A percentile compares a stretch with the other conserved stretches of the same genome.
Conservation (phyloP, 495 filamentous ascomycete genomes). For the Physcia stellaris region DNA sequence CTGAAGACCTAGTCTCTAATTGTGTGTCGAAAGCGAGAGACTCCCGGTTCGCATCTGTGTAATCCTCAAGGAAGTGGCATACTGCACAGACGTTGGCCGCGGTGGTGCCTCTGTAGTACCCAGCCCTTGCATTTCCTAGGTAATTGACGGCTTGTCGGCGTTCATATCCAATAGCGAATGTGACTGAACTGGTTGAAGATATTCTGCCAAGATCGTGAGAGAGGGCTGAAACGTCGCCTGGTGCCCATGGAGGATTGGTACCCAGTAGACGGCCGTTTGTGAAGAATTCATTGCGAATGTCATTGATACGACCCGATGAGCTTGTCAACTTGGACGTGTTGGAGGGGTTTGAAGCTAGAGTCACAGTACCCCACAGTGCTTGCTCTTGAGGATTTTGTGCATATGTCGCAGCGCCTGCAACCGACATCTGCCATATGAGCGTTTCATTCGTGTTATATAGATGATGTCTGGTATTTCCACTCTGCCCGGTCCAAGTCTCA, state of each 20-base stretch:
- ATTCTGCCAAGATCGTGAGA: slow-evolving; percentile 30
- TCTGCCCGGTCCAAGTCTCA: slow-evolving; percentile 32
- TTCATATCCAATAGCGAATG: slow-evolving; percentile 34
- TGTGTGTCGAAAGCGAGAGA: slow-evolving; percentile 24
- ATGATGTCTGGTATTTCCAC: slow-evolving; percentile 16
- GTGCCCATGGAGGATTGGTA: slow-evolving; percentile 21
- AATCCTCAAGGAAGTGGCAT: slow-evolving; percentile 32
- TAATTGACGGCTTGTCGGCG: slow-evolving; percentile 34
- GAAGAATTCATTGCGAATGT: slow-evolving; percentile 20
- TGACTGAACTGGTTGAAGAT: slow-evolving; percentile 18
- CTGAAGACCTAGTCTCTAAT: slow-evolving; percentile 16
- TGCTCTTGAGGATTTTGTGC: slow-evolving; percentile 20
- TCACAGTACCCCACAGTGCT: slow-evolving; percentile 28
- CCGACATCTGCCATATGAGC: slow-evolving; percentile 21
- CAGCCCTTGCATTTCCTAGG: slow-evolving; percentile 28
- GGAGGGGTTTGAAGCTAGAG: slow-evolving; percentile 24
- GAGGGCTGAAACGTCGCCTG: slow-evolving; percentile 24
- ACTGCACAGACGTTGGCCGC: slow-evolving; percentile 20
- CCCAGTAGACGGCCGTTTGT: slow-evolving; percentile 19
- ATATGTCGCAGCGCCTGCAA: slow-evolving; percentile 16
- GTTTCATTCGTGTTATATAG: slow-evolving; percentile 17
- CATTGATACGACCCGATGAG: slow-evolving; percentile 15
- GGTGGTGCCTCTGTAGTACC: slow-evolving; percentile 28
- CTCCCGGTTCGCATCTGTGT: slow-evolving; percentile 22
- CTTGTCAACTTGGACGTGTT: slow-evolving; percentile 14